Conservation (phyloP, 2,329 filamentous ascomycete genomes). For the Chaetomium strumarium region DNA sequence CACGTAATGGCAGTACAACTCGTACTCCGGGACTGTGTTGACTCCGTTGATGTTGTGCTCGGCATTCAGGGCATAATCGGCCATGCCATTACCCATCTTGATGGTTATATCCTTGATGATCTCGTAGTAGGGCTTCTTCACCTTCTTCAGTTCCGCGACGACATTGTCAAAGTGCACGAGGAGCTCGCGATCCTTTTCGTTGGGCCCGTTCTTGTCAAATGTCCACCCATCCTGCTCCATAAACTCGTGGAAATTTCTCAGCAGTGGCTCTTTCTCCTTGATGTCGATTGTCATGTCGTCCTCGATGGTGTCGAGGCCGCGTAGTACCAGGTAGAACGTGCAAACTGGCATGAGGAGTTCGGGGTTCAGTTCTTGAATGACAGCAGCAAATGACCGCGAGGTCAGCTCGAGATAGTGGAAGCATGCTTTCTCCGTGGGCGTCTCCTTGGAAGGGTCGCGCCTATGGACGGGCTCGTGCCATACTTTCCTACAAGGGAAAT, state of each 20-base stretch:
- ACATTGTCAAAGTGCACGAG: constrained; percentile 89
- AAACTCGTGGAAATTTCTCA: constrained; percentile 74
- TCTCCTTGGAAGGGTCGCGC: constrained; percentile 71
- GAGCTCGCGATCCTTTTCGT: constrained; percentile 91
- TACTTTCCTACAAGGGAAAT: constrained; percentile 62
- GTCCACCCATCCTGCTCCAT: constrained; percentile 86
- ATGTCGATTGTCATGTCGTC: constrained; percentile 93
- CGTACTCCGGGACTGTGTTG: constrained; percentile 80
- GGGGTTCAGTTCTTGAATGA: constrained; percentile 93
- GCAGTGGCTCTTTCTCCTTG: constrained; percentile 74
- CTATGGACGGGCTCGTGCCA: constrained; percentile 94
- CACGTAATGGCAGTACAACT: constrained; percentile 96
- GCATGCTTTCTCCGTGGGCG: constrained; percentile 68
- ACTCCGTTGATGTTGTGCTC: constrained; percentile 76
- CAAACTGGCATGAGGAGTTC: constrained; percentile 85
- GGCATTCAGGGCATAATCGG: constrained; percentile 82
- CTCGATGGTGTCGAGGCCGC: constrained; percentile 95
- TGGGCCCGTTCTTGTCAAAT: constrained; percentile 75
- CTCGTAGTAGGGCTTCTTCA: constrained; percentile 75
- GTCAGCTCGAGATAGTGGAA: constrained; percentile 82
- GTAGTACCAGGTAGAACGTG: constrained; percentile 88
- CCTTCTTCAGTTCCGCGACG: constrained; percentile 76
- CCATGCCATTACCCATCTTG: constrained; percentile 98
- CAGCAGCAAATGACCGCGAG: constrained; percentile 85
- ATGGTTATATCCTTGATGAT: constrained; percentile 90